A percentile compares a stretch with the other conserved stretches of the same genome.
Conservation (phyloP, 139 green algal genomes). For the Penium margaritaceum region DNA sequence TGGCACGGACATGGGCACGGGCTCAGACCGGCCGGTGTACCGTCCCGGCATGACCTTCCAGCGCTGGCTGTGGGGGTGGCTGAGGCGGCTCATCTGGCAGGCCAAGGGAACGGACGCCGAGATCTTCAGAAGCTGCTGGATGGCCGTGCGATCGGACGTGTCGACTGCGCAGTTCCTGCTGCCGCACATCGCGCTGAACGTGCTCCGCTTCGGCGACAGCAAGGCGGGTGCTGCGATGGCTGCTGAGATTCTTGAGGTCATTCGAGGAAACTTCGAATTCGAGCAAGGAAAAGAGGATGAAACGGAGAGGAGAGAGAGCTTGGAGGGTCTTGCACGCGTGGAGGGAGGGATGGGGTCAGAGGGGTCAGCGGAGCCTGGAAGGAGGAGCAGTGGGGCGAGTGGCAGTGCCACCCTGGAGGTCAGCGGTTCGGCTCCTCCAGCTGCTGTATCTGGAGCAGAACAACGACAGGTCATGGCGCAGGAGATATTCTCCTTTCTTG, state of each 20-base stretch:
- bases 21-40: conserved; percentile 1
- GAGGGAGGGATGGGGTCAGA: neutral
- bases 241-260: conserved; percentile 51
- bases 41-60: conserved; percentile 25
- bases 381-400: too few relatives aligned
- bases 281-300: neutral
- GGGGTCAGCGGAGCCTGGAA: neutral
- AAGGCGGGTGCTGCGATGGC: conserved; percentile 28
- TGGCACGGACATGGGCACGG: neutral
- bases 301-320: neutral
- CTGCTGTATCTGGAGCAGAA: too few relatives aligned
- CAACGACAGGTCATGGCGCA: too few relatives aligned
- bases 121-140: conserved; percentile 51
- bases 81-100: conserved; percentile 39
- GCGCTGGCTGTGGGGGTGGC: conserved; percentile 50
- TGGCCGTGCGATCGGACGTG: conserved; percentile 65
- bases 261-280: conserved; percentile 30
- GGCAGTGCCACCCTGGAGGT: too few relatives aligned
- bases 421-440: too few relatives aligned
- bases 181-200: conserved; percentile 68
- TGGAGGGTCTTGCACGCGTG: neutral
- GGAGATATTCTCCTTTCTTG: too few relatives aligned
- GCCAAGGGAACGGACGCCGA: neutral
- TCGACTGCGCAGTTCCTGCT: conserved; percentile 73
- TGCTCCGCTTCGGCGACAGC: conserved; percentile 48